phyloP scores from a whole-genome alignment of 2,329 filamentous ascomycete species.

The Tolypocladium paradoxum region DNA sequence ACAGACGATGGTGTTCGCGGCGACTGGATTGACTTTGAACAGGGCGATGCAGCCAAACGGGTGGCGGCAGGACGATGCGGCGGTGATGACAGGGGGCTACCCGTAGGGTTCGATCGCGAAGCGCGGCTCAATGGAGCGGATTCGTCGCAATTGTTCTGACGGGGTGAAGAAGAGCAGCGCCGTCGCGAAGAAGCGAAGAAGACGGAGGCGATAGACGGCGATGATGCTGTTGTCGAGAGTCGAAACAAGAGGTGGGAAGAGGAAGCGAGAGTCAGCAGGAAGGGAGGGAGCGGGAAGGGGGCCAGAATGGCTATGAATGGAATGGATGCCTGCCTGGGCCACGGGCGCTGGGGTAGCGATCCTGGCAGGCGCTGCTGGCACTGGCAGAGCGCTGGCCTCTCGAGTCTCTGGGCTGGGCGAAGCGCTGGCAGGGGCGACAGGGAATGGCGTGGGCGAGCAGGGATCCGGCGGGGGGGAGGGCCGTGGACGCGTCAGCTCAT shows the following conservation, averaged over 20 bases:
- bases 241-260: conserved; percentile 7
- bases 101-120: background rate
- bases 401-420: too few species aligned
- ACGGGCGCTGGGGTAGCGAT: conserved; percentile 3
- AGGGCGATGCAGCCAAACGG: too few species aligned
- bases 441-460: conserved; percentile 7
- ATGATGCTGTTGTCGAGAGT: conserved; percentile 2
- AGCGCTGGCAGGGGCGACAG: background rate
- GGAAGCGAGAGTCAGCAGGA: conserved; percentile 13
- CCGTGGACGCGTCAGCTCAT: conserved; percentile 19
- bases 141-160: background rate
- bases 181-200: background rate
- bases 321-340: conserved; percentile 15
- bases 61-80: background rate
- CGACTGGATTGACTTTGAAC: too few species aligned
- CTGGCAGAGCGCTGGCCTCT: background rate
- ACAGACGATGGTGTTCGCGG: background rate
- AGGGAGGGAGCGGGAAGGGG: conserved; percentile 15
- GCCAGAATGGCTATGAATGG: conserved; percentile 21
- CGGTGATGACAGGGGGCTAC: background rate
- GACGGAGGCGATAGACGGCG: background rate
- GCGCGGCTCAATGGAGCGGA: background rate
- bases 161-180: background rate
- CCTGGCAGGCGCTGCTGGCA: background rate
- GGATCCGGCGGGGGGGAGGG: conserved; percentile 7